Evolutionary conservation across 768 basidiomycete genomes (phyloP).

Genomic region (Ramaria rubella): DNA sequence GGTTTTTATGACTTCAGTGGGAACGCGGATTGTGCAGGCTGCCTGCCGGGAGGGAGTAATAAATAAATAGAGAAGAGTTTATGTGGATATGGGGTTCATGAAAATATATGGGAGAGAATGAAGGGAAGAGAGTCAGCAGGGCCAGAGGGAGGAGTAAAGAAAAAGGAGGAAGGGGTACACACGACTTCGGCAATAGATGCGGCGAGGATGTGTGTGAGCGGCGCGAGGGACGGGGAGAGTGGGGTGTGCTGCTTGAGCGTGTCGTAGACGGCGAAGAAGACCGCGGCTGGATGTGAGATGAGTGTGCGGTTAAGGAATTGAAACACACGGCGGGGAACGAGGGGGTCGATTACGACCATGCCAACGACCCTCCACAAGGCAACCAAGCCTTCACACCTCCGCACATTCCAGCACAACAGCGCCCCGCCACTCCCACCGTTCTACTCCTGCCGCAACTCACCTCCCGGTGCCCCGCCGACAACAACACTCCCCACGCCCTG

Average conservation of each 20-base stretch:
- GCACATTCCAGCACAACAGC: too few species aligned
- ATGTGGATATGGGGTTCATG: conserved; percentile 10
- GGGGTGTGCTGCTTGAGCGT: conserved; percentile 74
- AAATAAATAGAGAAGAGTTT: not conserved
- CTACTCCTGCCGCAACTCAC: conserved; percentile 37
- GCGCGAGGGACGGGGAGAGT: conserved; percentile 49
- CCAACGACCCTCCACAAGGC: too few species aligned
- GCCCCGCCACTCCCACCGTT: not conserved
- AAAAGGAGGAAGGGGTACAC: conserved; percentile 17
- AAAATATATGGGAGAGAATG: conserved; percentile 14
- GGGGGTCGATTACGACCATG: too few species aligned
- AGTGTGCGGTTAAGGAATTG: conserved; percentile 6
- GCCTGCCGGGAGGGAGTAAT: conserved; percentile 2
- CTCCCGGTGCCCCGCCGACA: conserved; percentile 93
- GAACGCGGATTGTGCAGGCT: conserved; percentile 40
- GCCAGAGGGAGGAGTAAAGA: not conserved
- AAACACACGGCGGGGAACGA: not conserved
- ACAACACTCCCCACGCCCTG: conserved; percentile 91
- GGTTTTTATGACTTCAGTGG: conserved; percentile 95
- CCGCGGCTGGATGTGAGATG: conserved; percentile 57
- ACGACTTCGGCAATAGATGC: conserved; percentile 58
- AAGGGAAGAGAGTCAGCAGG: conserved; percentile 12
- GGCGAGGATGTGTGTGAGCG: conserved; percentile 40
- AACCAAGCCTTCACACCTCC: not conserved
- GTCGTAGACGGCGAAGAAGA: conserved; percentile 94